phyloP scores from a whole-genome alignment of 2,329 filamentous ascomycete species.

The Fusarium guadeloupense region DNA sequence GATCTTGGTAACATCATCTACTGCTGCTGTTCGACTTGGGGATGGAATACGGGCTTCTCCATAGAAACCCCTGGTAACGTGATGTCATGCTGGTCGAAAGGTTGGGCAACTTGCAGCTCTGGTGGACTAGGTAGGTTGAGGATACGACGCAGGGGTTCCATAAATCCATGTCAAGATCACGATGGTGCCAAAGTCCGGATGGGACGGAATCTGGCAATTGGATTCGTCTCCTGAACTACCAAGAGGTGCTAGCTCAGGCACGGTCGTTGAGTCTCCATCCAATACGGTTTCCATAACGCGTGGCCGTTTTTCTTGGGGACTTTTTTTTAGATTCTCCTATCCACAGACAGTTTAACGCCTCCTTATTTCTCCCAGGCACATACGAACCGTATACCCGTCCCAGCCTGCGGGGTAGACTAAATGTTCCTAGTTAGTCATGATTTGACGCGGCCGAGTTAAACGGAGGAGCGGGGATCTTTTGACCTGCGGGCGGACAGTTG shows the following conservation, averaged over 20 bases:
- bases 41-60: constrained; percentile 31
- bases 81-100: constrained; percentile 27
- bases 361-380: constrained; percentile 5
- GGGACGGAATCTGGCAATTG: constrained; percentile 10
- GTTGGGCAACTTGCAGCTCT: constrained; percentile 16
- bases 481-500: constrained; percentile 8
- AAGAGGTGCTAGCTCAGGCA: neutral
- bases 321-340: neutral
- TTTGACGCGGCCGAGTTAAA: constrained; percentile 10
- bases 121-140: constrained; percentile 11
- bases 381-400: constrained; percentile 4
- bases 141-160: constrained; percentile 6
- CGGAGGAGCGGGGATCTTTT: constrained; percentile 1
- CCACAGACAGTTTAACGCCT: neutral
- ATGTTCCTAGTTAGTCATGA: constrained; percentile 8
- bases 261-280: neutral
- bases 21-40: constrained; percentile 3
- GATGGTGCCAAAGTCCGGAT: constrained; percentile 26
- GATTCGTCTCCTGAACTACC: constrained; percentile 7
- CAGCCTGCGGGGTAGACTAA: constrained; percentile 15
- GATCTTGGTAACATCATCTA: neutral
- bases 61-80: constrained; percentile 23
- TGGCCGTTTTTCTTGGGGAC: neutral
- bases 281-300: neutral
- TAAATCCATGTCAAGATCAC: constrained; percentile 23